Percentiles rank a stretch among this genome's conserved stretches.
These are phyloP conservation scores for Fusarium acutatum DNA, from an alignment of 2,329 filamentous ascomycete genomes.

Conservation along the genomic window DNA sequence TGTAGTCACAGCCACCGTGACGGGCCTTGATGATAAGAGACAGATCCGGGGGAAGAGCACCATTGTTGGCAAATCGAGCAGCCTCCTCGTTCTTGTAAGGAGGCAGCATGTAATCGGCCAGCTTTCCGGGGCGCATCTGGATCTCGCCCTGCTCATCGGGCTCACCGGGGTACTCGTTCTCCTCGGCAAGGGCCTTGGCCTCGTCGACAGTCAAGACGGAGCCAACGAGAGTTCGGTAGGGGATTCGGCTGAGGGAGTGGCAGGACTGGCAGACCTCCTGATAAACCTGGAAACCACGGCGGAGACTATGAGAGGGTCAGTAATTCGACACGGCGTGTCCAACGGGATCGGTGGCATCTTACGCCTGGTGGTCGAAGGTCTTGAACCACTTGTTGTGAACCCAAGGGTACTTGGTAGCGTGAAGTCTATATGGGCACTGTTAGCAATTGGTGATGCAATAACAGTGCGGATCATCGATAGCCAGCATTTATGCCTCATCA, in stretches of 20 bases:
- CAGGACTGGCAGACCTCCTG: conserved; percentile 97
- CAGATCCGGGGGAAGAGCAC: conserved; percentile 96
- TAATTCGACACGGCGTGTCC: conserved; percentile 8
- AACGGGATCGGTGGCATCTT: conserved; percentile 57
- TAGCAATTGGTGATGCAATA: conserved; percentile 39
- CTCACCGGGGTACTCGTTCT: conserved; percentile 98
- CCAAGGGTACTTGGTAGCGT: conserved; percentile 93
- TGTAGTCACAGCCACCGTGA: conserved; percentile 98
- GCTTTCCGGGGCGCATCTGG: conserved; percentile 97
- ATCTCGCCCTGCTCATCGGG: conserved; percentile 98
- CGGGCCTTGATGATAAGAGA: conserved; percentile 97
- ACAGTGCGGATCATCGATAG: conserved; percentile 20
- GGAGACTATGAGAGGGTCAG: conserved; percentile 69
- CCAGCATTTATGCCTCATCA: conserved; percentile 49
- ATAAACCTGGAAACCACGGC: conserved; percentile 99
- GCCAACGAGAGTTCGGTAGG: conserved; percentile 92
- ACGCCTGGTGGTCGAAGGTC: conserved; percentile 97
- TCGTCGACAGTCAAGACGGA: conserved; percentile 94
- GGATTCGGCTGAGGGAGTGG: conserved; percentile 94
- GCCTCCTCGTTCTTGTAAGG: conserved; percentile 99
- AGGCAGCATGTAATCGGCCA: conserved; percentile 93
- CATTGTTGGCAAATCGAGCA: conserved; percentile 96
- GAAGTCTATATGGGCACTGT: conserved; percentile 71
- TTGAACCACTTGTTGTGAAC: conserved; percentile 91
- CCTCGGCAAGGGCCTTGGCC: conserved; percentile 95